Evolutionary conservation across 2,329 filamentous ascomycete genomes (phyloP).

Genomic region (Myotisia sp.): DNA sequence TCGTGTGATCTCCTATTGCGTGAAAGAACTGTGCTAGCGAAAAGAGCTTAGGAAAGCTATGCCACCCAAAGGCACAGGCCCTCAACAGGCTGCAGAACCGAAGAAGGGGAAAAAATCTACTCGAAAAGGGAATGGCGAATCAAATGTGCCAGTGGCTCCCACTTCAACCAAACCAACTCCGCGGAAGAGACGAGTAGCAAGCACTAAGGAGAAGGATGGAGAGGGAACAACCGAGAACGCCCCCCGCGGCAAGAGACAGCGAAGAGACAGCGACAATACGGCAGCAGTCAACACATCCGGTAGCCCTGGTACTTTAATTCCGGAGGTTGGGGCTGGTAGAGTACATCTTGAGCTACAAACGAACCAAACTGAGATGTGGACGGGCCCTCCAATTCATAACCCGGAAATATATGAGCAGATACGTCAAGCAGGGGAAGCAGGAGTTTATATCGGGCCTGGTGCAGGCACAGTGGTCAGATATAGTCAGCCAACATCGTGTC

Average conservation of each 20-base stretch:
- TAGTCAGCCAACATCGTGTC: conserved; percentile 1
- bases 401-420: conserved; percentile 10
- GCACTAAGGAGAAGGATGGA: too few species aligned
- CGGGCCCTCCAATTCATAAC: conserved; percentile 6
- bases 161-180: too few species aligned
- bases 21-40: too few species aligned
- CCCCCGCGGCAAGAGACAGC: conserved; percentile 2
- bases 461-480: conserved; percentile 6
- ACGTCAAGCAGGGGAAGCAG: conserved; percentile 4
- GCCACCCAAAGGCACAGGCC: too few species aligned
- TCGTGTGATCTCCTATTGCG: too few species aligned
- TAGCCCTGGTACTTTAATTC: too few species aligned
- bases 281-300: not conserved
- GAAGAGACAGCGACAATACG: not conserved
- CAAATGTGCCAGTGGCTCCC: too few species aligned
- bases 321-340: not conserved
- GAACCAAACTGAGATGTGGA: not conserved
- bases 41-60: too few species aligned
- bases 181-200: not conserved
- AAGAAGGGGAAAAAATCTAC: too few species aligned
- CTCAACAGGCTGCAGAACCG: too few species aligned
- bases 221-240: too few species aligned
- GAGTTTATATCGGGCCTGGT: conserved; percentile 5
- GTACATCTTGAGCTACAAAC: not conserved
- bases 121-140: too few species aligned